Evolutionary conservation across 768 basidiomycete genomes (phyloP), one percentile per base, ranked within the genome.

Genomic region (Podaxis pistillaris): DNA sequence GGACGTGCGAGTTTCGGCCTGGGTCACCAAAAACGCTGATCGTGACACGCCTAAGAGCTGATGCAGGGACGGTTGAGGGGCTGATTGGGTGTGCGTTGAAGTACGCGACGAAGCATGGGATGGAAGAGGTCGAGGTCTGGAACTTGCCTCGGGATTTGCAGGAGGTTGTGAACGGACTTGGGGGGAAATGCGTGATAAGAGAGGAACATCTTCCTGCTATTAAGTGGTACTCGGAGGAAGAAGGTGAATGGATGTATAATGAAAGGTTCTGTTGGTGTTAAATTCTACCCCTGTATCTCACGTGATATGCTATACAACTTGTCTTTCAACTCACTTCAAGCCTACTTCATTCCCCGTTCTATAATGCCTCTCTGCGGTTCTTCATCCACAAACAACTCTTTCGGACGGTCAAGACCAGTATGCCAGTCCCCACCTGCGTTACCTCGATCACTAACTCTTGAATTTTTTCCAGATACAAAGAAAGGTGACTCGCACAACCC

Each of bases 311-410:
- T 33, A 56, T 38, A 54, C 46, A 52, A 58, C 33, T 33, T 33
- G 19, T 15, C 28, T 28, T 13, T 47, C 13, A 17, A 12, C 33
- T 52, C 30, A 12, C 9, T 60, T 19, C 22, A 24, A 26, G 15
- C 30, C 28, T 1, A 17, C 12, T 26, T 24, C 24, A 50, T 24
- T 50, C 47, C 26, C 49, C 36, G n/a, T 22, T 7, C n/a, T 19
- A 46, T 28, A 41, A 86, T 88, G 86, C 73, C 83, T 58, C 74
- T 83, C 67, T 89, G 87, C 72, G 84, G 86, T 61, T 76, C 81
- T 56, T 82, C 85, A 58, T 73, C 78, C 11, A 76, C 75, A 41
- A 78, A 79, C 63, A 63, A 82, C 58, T 78, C 83, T n/a, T 88
- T 88, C 73, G 84, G 85, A 40, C 79, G 84, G 41, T 74, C 71